These are phyloP conservation scores for Fusarium chuoi DNA, from an alignment of 2,329 filamentous ascomycete species.

Conservation along the genomic window DNA sequence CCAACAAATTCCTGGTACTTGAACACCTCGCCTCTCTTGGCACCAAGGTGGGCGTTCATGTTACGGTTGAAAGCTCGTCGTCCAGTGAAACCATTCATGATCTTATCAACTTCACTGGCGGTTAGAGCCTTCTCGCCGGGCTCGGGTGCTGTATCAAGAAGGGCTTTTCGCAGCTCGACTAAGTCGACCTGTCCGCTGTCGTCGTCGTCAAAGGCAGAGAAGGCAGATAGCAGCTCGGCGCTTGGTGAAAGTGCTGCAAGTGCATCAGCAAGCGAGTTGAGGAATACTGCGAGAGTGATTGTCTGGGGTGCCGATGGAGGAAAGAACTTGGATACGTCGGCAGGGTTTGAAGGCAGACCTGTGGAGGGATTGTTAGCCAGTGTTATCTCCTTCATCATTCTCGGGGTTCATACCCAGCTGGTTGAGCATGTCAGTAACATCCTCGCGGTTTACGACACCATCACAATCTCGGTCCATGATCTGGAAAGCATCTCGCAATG, in stretches of 20 bases:
- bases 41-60: slow-evolving; percentile 60
- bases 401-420: slow-evolving; percentile 72
- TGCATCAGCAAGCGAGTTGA: slow-evolving; percentile 81
- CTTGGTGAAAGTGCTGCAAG: slow-evolving; percentile 80
- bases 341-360: slow-evolving; percentile 79
- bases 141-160: slow-evolving; percentile 85
- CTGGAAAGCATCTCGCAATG: slow-evolving; percentile 91
- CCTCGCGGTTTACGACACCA: slow-evolving; percentile 81
- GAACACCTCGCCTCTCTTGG: slow-evolving; percentile 86
- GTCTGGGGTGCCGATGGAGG: slow-evolving; percentile 76
- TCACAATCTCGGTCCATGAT: slow-evolving; percentile 92
- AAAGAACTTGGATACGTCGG: slow-evolving; percentile 84
- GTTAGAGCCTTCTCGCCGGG: slow-evolving; percentile 72
- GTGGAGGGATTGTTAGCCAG: slow-evolving; percentile 15
- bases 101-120: slow-evolving; percentile 81
- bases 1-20: slow-evolving; percentile 92
- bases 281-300: slow-evolving; percentile 85
- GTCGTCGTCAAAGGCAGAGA: slow-evolving; percentile 95
- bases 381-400: background rate
- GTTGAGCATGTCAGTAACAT: slow-evolving; percentile 86
- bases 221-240: slow-evolving; percentile 85
- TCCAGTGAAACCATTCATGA: slow-evolving; percentile 88
- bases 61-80: slow-evolving; percentile 82
- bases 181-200: slow-evolving; percentile 94
- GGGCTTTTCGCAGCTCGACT: slow-evolving; percentile 80